Evolutionary conservation across 495 filamentous ascomycete species (phyloP), one percentile per base, ranked within the genome.

Genomic region (Penicillium subrubescens): DNA sequence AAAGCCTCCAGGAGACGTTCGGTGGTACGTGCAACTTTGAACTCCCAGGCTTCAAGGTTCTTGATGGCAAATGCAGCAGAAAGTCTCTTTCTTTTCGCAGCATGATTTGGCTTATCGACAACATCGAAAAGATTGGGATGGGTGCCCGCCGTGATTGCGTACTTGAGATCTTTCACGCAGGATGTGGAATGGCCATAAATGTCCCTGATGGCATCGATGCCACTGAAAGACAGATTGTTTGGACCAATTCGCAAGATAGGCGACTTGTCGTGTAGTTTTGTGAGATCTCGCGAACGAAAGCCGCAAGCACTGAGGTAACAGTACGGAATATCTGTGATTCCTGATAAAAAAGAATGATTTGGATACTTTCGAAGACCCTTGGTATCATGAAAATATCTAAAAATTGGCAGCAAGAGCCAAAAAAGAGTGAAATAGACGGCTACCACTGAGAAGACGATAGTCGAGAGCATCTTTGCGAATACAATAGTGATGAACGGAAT

Each of bases 181-280:
- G 65, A 63, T 0, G 83, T 80, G 25, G 68, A 72, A 65, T 86
- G 81, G 23, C 82, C 82, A 61, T 84, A 85, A 53, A 85, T 83
- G 62, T 83, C 81, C 60, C 74, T 75, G 56, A 84, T 79, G 5
- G 83, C 82, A 17, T 23, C 46, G 33, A 21, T 69, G 43, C 62
- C 71, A 10, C 71, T 68, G 67, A 76, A 83, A 0, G 82, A 83
- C 0, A 86, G 63, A 5, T 72, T 67, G 56, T 83, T 86, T 0
- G 83, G 82, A 5, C 77, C 80, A 34, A 73, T 81, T 0, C 82
- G 79, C 37, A 84, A 55, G 25, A 84, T 74, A 3, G 79, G 71
- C 3, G 64, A 57, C 3, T 60, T 54, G 46, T 76, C 65, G 60
- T 83, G 82, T 17, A 73, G 71, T 53, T 77, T 71, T 8, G 70